Evolutionary conservation across 1,139 yeast species (phyloP).

Genomic region (Scheffersomyces insectosa): DNA sequence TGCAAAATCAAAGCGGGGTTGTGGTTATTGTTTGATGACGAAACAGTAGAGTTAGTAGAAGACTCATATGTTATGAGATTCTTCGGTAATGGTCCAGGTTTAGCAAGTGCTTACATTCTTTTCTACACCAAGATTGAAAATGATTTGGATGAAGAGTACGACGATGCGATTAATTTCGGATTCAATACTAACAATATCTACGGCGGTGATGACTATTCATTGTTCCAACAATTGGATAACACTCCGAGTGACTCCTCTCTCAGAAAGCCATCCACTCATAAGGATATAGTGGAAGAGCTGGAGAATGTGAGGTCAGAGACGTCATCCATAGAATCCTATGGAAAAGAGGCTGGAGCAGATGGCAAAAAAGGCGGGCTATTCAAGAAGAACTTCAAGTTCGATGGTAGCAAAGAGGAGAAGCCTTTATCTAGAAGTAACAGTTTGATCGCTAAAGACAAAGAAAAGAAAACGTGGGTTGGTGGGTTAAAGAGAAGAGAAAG

Average conservation of each 20-base stretch:
- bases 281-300: slow-evolving; percentile 10
- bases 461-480: slow-evolving; percentile 47
- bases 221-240: slow-evolving; percentile 7
- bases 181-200: slow-evolving; percentile 30
- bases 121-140: slow-evolving; percentile 54
- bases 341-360: slow-evolving; percentile 4
- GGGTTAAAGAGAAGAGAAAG: slow-evolving; percentile 40
- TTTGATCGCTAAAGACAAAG: slow-evolving; percentile 12
- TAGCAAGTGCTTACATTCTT: slow-evolving; percentile 88
- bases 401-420: slow-evolving; percentile 14
- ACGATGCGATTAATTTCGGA: slow-evolving; percentile 30
- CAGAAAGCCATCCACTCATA: slow-evolving; percentile 8
- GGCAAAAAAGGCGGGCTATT: slow-evolving; percentile 20
- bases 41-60: slow-evolving; percentile 85
- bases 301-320: slow-evolving; percentile 9
- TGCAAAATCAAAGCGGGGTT: slow-evolving; percentile 79
- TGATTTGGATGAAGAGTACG: slow-evolving; percentile 16
- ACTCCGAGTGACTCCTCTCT: slow-evolving; percentile 11
- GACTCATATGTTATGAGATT: slow-evolving; percentile 82
- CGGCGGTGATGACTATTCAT: slow-evolving; percentile 27
- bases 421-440: slow-evolving; percentile 10
- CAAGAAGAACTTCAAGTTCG: slow-evolving; percentile 34
- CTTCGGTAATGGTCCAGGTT: slow-evolving; percentile 85
- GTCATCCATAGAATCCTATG: slow-evolving; percentile 8
- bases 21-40: slow-evolving; percentile 95